phyloP scores from a whole-genome alignment of 1,284 basidiomycete species.

The Leccinum fuscescens region DNA sequence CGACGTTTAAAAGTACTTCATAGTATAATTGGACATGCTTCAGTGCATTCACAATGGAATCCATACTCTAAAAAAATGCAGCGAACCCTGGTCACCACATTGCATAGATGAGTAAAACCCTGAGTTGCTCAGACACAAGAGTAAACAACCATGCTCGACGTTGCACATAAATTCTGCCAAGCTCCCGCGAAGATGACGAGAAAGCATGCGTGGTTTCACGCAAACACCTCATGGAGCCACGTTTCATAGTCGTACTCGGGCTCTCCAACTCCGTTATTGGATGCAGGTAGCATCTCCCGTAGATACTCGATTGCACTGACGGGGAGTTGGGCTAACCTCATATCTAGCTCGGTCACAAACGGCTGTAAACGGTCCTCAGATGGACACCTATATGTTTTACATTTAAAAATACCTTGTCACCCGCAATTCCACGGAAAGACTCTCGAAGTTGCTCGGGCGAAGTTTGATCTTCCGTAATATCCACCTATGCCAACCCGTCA shows the following conservation, averaged over 20 bases:
- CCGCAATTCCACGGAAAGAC: constrained; percentile 90
- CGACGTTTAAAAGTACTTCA: constrained; percentile 53
- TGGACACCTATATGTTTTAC: constrained; percentile 2
- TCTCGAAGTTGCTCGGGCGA: constrained; percentile 90
- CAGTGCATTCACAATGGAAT: constrained; percentile 14
- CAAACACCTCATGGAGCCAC: constrained; percentile 78
- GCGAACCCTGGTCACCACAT: not conserved
- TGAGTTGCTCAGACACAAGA: not conserved
- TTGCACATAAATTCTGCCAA: not conserved
- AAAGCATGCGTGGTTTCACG: constrained; percentile 29
- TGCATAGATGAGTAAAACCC: not conserved
- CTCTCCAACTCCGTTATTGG: constrained; percentile 54
- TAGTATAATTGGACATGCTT: constrained; percentile 21
- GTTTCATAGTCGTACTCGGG: constrained; percentile 73
- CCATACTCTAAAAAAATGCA: not conserved
- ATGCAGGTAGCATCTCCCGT: constrained; percentile 68
- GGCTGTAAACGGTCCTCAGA: constrained; percentile 51
- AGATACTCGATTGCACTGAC: constrained; percentile 81
- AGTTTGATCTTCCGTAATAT: constrained; percentile 95
- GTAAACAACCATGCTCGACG: not conserved
- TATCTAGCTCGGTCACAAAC: constrained; percentile 91
- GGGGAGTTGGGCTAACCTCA: constrained; percentile 85
- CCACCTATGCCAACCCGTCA: constrained; percentile 55
- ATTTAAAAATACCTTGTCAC: constrained; percentile 70
- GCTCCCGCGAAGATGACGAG: not conserved